phyloP scores from a whole-genome alignment of 2,329 filamentous ascomycete species.

The Phaeosphaeria sp. region DNA sequence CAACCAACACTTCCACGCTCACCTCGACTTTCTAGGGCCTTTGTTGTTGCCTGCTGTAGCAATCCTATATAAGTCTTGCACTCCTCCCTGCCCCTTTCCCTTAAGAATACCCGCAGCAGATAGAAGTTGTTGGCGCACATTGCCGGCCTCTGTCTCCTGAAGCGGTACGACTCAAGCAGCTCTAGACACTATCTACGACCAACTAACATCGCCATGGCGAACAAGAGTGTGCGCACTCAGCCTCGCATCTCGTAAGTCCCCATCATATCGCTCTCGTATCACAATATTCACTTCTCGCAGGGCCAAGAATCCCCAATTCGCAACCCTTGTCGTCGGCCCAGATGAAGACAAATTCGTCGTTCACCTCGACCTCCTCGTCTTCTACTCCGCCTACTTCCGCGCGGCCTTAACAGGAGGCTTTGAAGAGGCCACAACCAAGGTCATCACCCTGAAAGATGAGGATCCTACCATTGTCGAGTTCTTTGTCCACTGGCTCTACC shows the following conservation, averaged over 20 bases:
- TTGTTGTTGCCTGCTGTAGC: neutral
- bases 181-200: neutral
- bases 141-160: neutral
- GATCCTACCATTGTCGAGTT: conserved; percentile 25
- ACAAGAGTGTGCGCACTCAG: neutral
- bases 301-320: neutral
- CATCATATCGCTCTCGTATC: neutral
- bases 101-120: neutral
- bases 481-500: conserved; percentile 35
- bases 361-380: conserved; percentile 15
- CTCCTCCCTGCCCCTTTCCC: neutral
- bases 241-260: neutral
- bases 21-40: neutral
- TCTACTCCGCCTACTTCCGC: conserved; percentile 24
- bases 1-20: neutral
- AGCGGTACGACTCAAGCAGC: neutral
- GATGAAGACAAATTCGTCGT: conserved; percentile 1
- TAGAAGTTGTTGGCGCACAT: neutral
- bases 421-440: conserved; percentile 14
- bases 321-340: conserved; percentile 6
- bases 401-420: conserved; percentile 12
- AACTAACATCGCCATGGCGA: neutral
- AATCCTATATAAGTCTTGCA: neutral
- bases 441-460: conserved; percentile 29
- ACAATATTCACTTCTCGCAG: conserved; percentile 1